Base-by-base conservation (phyloP, 176 grass and related monocot species). In the maize (Zea mays) region DNA sequence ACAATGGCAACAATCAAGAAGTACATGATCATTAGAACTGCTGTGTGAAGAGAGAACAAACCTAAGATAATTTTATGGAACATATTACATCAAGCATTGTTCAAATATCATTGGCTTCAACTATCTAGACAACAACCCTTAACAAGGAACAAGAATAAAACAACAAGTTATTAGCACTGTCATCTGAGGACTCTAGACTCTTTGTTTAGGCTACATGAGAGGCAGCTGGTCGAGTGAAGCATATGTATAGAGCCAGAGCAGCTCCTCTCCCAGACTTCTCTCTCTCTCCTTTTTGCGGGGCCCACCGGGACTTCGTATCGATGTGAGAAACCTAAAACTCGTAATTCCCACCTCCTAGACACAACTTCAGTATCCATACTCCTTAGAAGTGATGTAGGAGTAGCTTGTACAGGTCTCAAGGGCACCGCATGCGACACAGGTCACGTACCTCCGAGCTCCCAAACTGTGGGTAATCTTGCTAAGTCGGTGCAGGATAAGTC, bases 211-310 rank as follows among this genome's bases (percentile, higher is more conserved):
- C 55, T 80, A 72, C 80, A 60, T 78, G 71, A 62, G 75, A 82
- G 76, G 73, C 67, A 78, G 65, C 47, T 76, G 78, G 60, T 51
- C 73, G 52, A 85, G 77, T 51, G 77, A 81, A 88, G 68, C 71
- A 70, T 95, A 95, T 95, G 85, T 95, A 95, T 89, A 95, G 65
- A 85, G 78, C 76, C 50, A 41, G 70, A 72, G 80, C 80, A 83
- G 80, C 79, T 80, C 76, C 46, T 79, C 47, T 27, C 27, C 69
- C 47, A 75, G 72, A 44, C 19, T 72, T 81, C 36, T 62, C 33
- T 81, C 36, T 62, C 33, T 38, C 61, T 38, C 27, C 27, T 1
- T 27, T 14, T 63, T 14, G 12, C 12, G 5, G 33, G 34, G 61
- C 15, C 15, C 59, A 34, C 55, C 78, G 39, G 47, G 62, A 56